These are phyloP conservation scores for Aspergillus versicolor DNA, from an alignment of 2,329 filamentous ascomycete species.

Conservation along the genomic window DNA sequence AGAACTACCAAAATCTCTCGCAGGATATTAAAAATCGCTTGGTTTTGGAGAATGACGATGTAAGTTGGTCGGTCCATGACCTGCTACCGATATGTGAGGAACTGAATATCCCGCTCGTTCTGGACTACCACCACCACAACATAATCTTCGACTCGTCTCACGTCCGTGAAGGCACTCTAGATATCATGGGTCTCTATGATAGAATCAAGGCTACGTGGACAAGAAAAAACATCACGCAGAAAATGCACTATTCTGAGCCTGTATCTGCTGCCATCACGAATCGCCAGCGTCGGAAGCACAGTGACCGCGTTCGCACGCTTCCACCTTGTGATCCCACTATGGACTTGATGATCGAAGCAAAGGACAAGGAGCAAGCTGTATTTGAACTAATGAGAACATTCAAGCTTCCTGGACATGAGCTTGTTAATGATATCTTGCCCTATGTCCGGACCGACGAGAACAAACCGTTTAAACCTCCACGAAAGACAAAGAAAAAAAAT, in stretches of 20 bases:
- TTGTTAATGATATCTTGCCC: constrained; percentile 74
- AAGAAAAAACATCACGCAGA: constrained; percentile 80
- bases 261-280: constrained; percentile 73
- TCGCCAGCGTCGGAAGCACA: constrained; percentile 80
- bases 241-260: constrained; percentile 95
- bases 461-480: constrained; percentile 52
- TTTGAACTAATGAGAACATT: constrained; percentile 91
- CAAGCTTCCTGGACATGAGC: constrained; percentile 75
- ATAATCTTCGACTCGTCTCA: constrained; percentile 76
- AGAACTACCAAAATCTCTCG: constrained; percentile 68
- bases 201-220: constrained; percentile 83
- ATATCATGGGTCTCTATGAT: constrained; percentile 72
- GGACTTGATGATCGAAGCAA: constrained; percentile 99
- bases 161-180: constrained; percentile 78
- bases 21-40: constrained; percentile 73
- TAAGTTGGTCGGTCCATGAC: constrained; percentile 89
- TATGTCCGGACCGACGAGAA: constrained; percentile 76
- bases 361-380: constrained; percentile 95
- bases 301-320: constrained; percentile 71
- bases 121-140: constrained; percentile 95
- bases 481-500: constrained; percentile 48
- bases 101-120: constrained; percentile 86
- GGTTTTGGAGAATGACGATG: constrained; percentile 92
- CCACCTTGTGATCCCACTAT: constrained; percentile 80
- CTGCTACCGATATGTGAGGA: constrained; percentile 87